These are phyloP conservation scores for Aaosphaeria arxii DNA, from an alignment of 2,329 filamentous ascomycete genomes.

Conservation along the genomic window DNA sequence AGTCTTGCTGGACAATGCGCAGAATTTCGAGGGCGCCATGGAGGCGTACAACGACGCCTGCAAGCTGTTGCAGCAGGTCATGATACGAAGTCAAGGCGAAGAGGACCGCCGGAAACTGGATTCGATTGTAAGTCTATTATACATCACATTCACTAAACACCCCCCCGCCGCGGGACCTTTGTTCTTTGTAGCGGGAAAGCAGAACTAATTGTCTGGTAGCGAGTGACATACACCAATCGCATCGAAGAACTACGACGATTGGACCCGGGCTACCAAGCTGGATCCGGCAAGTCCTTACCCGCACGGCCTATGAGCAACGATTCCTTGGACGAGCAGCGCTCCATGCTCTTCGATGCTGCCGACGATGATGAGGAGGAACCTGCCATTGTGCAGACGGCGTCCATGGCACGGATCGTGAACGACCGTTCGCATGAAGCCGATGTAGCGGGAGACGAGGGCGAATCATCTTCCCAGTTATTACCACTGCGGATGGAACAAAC, in stretches of 20 bases:
- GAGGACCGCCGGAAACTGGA: constrained; percentile 90
- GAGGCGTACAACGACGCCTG: constrained; percentile 91
- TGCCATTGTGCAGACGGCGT: constrained; percentile 52
- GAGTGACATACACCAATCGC: constrained; percentile 83
- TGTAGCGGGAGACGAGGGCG: constrained; percentile 13
- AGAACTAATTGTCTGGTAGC: constrained; percentile 49
- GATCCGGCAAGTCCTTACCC: constrained; percentile 71
- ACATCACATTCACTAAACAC: not conserved
- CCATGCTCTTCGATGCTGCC: constrained; percentile 30
- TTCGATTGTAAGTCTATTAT: constrained; percentile 71
- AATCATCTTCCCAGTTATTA: constrained; percentile 21
- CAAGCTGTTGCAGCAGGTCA: constrained; percentile 79
- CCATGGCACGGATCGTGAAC: constrained; percentile 51
- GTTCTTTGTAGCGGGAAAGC: not conserved
- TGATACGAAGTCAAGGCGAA: constrained; percentile 76
- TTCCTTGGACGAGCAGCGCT: constrained; percentile 41
- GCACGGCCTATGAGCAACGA: constrained; percentile 63
- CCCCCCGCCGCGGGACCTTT: not conserved
- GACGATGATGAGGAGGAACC: constrained; percentile 41
- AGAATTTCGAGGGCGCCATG: constrained; percentile 89
- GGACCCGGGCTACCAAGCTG: constrained; percentile 50
- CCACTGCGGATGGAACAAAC: constrained; percentile 31
- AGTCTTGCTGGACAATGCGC: constrained; percentile 91
- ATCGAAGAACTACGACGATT: constrained; percentile 83
- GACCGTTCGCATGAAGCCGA: constrained; percentile 30